phyloP scores from a whole-genome alignment of 23 red algal species.

The Gracilaria domingensis region DNA sequence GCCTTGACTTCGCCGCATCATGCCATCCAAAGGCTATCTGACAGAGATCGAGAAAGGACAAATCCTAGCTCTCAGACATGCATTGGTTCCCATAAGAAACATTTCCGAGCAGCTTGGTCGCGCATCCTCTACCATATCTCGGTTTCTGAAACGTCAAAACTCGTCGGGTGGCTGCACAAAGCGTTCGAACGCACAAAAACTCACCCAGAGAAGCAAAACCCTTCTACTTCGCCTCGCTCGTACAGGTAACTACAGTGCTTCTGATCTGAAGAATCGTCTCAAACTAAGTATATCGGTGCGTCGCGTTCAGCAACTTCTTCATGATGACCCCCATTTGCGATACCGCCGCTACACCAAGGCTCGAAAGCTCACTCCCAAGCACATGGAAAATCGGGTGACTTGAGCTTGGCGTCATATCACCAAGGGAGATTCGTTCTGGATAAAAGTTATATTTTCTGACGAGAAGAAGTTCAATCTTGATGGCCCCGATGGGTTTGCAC shows the following conservation, averaged over 20 bases:
- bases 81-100: no score
- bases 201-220: no score
- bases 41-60: no score
- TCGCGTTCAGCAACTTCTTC: background rate
- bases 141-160: no score
- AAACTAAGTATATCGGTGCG: background rate
- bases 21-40: no score
- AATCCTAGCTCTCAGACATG: no score
- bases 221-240: background rate
- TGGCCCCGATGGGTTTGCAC: background rate
- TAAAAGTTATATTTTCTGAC: conserved; percentile 15
- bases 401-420: background rate
- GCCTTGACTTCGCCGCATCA: no score
- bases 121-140: no score
- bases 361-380: background rate
- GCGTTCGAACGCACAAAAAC: no score
- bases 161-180: no score
- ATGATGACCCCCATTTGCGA: background rate
- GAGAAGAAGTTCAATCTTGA: no score
- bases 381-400: background rate
- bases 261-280: background rate
- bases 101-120: no score
- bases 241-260: background rate
- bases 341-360: background rate
- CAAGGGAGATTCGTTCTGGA: background rate